phyloP scores from a whole-genome alignment of 2,329 filamentous ascomycete species.

The Metarhizium rileyi region DNA sequence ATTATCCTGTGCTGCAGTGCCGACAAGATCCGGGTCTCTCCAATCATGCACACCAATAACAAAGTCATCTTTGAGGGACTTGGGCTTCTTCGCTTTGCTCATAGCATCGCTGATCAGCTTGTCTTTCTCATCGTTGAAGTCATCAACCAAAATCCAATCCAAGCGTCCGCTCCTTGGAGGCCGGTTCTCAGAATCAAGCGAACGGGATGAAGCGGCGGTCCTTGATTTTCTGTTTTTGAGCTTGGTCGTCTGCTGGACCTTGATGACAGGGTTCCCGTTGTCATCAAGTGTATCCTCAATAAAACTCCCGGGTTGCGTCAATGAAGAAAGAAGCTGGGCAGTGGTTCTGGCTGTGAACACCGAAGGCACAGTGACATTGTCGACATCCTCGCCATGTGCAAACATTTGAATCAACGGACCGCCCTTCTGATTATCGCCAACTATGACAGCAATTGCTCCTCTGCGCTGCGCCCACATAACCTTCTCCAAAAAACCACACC shows the following conservation, averaged over 20 bases:
- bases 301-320: slow-evolving; percentile 63
- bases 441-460: slow-evolving; percentile 81
- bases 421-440: slow-evolving; percentile 85
- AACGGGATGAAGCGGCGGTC: slow-evolving; percentile 19
- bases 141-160: slow-evolving; percentile 62
- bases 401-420: slow-evolving; percentile 95
- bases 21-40: slow-evolving; percentile 58
- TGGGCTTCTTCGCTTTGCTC: slow-evolving; percentile 15
- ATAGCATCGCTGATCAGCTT: slow-evolving; percentile 31
- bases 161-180: slow-evolving; percentile 64
- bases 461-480: slow-evolving; percentile 93
- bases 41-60: slow-evolving; percentile 81
- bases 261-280: slow-evolving; percentile 46
- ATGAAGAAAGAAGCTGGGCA: slow-evolving; percentile 80
- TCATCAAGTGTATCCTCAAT: slow-evolving; percentile 51
- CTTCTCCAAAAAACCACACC: slow-evolving; percentile 94
- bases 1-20: slow-evolving; percentile 5
- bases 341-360: slow-evolving; percentile 94
- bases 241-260: slow-evolving; percentile 35
- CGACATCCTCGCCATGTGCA: slow-evolving; percentile 81
- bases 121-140: slow-evolving; percentile 51
- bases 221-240: slow-evolving; percentile 24
- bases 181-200: slow-evolving; percentile 43
- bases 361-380: slow-evolving; percentile 87
- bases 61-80: slow-evolving; percentile 39